Conservation (phyloP, 139 green algal genomes). For the Desmodesmus armatus region DNA sequence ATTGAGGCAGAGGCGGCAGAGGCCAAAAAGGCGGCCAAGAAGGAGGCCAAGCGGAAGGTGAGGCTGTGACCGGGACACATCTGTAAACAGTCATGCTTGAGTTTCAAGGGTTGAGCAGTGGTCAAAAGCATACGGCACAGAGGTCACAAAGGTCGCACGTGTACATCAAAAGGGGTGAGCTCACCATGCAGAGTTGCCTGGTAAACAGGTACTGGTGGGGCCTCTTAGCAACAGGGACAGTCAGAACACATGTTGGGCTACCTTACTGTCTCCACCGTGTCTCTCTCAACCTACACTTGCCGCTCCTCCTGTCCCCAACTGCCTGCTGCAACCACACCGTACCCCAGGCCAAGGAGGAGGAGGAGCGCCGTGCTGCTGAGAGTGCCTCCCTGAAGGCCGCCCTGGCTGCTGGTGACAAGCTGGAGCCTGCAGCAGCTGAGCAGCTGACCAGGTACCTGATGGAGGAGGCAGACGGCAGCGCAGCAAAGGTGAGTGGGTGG, state of each 20-base stretch:
- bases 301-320: not conserved
- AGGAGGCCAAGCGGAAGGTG: slow-evolving; percentile 58
- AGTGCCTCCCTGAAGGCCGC: slow-evolving; percentile 19
- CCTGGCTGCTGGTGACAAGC: slow-evolving; percentile 39
- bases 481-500: too few relatives aligned
- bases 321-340: not conserved
- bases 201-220: too few relatives aligned
- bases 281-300: too few relatives aligned
- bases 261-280: too few relatives aligned
- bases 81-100: not conserved
- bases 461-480: slow-evolving; percentile 38
- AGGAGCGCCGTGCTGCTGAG: slow-evolving; percentile 25
- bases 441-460: slow-evolving; percentile 59
- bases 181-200: too few relatives aligned
- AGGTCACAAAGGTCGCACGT: not conserved
- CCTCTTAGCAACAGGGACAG: too few relatives aligned
- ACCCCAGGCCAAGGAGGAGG: slow-evolving; percentile 46
- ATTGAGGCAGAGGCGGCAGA: slow-evolving; percentile 83
- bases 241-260: too few relatives aligned
- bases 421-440: slow-evolving; percentile 46
- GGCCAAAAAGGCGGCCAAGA: slow-evolving; percentile 62
- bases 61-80: not conserved
- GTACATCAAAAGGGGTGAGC: too few relatives aligned
- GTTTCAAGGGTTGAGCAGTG: not conserved
- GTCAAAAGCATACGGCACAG: not conserved